These are phyloP conservation scores for Xylaria intraflava DNA, from an alignment of 495 filamentous ascomycete species.

Conservation along the genomic window DNA sequence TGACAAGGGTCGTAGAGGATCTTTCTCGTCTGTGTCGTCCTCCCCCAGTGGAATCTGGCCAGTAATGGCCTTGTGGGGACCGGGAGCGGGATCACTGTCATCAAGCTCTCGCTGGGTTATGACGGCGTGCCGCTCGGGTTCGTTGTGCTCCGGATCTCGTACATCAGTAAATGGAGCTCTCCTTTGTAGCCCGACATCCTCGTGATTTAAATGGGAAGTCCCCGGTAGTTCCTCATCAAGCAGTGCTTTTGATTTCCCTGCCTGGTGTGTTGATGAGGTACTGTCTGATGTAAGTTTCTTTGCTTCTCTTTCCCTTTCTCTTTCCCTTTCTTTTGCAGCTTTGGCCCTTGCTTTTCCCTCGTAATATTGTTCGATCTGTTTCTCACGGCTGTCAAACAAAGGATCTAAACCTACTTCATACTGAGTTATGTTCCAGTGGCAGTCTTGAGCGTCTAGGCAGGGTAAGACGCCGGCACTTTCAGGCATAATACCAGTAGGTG, in stretches of 20 bases:
- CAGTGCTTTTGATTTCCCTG: background rate
- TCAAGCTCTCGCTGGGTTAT: conserved; percentile 19
- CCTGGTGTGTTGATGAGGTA: conserved; percentile 2
- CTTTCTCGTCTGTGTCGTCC: conserved; percentile 14
- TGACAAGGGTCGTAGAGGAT: conserved; percentile 40
- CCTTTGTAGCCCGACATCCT: conserved; percentile 6
- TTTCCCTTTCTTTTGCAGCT: conserved; percentile 18
- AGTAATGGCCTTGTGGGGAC: background rate
- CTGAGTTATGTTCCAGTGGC: conserved; percentile 68
- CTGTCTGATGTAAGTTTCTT: conserved; percentile 16
- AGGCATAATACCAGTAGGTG: conserved; percentile 84
- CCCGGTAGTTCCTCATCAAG: background rate
- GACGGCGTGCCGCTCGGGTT: background rate
- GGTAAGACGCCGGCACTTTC: conserved; percentile 61
- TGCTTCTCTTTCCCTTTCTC: conserved; percentile 15
- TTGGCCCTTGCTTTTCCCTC: conserved; percentile 29
- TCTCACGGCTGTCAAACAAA: conserved; percentile 24
- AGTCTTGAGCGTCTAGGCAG: conserved; percentile 59
- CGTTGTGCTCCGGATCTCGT: background rate
- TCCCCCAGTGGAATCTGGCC: conserved; percentile 23
- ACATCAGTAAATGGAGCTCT: background rate
- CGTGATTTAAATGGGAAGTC: background rate
- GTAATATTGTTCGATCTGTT: conserved; percentile 36
- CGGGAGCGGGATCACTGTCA: conserved; percentile 6
- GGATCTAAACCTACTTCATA: conserved; percentile 57